Base-by-base conservation (phyloP, 139 green algal species). In the Dunaliella primolecta region DNA sequence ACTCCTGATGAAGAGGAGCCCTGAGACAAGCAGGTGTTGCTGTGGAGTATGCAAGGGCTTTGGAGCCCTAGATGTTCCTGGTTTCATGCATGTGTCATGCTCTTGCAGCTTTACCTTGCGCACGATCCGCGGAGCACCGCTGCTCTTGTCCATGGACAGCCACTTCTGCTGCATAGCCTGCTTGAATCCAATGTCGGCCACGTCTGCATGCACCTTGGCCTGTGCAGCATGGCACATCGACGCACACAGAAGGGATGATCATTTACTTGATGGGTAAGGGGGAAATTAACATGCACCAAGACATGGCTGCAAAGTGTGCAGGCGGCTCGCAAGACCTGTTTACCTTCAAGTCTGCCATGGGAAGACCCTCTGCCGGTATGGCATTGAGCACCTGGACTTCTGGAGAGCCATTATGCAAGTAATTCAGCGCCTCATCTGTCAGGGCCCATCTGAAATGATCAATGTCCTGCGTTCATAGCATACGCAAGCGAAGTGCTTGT, bases 81-180 rank as follows among this genome's bases (percentile, higher is more conserved):
- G n/a, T n/a, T n/a, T n/a, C n/a, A n/a, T n/a, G n/a, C n/a, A n/a
- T n/a, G n/a, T n/a, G n/a, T n/a, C n/a, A n/a, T n/a, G n/a, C n/a
- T n/a, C 46, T 64, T 25, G 46, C 46, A 64, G 46, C 46, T 75
- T 23, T 37, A 93, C 90, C 88, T 92, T 93, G 36, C 90, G 87
- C 57, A 93, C 88, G 23, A 93, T 84, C 1, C 78, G 64, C 0
- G 88, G 88, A 84, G 89, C 77, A 11, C 88, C 85, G 24, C 37
- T 55, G 64, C 84, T 88, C 85, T 93, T 94, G 83, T 93, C 89
- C 72, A 86, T 86, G 21, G 86, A 88, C 70, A 94, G 72, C 89
- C 89, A 94, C 82, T 94, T 94, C 36, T 89, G 76, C 86, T 97
- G 91, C 95, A 99, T 98, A 34, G 94, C 96, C 89, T 98, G 94